Base-by-base conservation (phyloP, 2,329 filamentous ascomycete genomes). In the Ophioceras dolichostomum region DNA sequence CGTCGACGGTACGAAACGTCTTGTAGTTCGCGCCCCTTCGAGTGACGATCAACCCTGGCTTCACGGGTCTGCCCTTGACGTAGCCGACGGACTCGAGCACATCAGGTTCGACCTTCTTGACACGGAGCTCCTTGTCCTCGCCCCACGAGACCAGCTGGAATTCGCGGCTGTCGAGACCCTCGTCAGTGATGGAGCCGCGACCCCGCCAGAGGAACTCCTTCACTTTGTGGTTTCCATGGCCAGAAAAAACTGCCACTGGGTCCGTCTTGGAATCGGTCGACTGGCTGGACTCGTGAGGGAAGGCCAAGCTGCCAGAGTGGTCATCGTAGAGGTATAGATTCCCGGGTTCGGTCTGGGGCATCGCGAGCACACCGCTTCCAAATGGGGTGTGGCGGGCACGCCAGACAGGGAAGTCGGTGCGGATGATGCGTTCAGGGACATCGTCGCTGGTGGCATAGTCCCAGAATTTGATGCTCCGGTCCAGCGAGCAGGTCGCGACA, bases 101-200 rank as follows among this genome's bases (percentile, higher is more conserved):
- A 19, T 76, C 63, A 1, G 74, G 61, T 29, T 84, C 72, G 16
- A 87, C 71, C 34, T 76, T 78, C 52, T 94, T 83, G 20, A 95
- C 66, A 34, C 83, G 79, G 21, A 95, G 65, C 49, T 87, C 75
- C 46, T 82, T 83, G 54, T 95, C 89, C 34, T 83, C 79, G 19
- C 87, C 87, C 88, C 88, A 95, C 0, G 88, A 88, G 0, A 95
- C 84, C 14, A 95, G 67, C 55, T 95, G 88, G 45, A 94, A 95
- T 37, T 95, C 88, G 48, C 89, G 76, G 43, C 87, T 67, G 49
- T 95, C 88, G 32, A 81, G 60, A n/a, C 73, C 70, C 38, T 85
- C 73, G 13, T 75, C 70, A 14, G 72, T 70, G 16, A 79, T 67
- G 13, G 60, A 60, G 27, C 88, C 88, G 39, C 88, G 76, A 34